Evolutionary conservation across 1,284 basidiomycete genomes (phyloP).

Genomic region (Neolentinus lepideus): DNA sequence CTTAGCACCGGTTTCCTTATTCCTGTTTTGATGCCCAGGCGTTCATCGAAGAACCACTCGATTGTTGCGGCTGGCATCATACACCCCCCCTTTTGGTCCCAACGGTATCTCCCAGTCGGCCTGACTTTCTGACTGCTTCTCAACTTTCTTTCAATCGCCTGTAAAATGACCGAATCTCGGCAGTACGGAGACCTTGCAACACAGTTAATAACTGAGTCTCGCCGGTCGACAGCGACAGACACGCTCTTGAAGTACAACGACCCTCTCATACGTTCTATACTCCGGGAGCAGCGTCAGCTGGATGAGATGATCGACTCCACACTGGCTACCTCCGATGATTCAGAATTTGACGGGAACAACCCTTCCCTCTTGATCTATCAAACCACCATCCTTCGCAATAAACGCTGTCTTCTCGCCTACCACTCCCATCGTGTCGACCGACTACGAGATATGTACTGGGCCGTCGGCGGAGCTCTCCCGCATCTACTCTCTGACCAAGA

Average conservation of each 20-base stretch:
- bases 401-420: constrained; percentile 90
- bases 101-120: too few relatives aligned
- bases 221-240: constrained; percentile 76
- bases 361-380: constrained; percentile 74
- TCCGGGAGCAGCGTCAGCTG: constrained; percentile 89
- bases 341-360: constrained; percentile 43
- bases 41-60: too few relatives aligned
- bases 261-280: constrained; percentile 75
- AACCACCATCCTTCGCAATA: constrained; percentile 84
- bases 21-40: too few relatives aligned
- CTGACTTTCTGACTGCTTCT: too few relatives aligned
- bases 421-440: constrained; percentile 79
- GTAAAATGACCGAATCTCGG: constrained; percentile 19
- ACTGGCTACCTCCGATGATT: constrained; percentile 28
- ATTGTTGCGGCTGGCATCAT: too few relatives aligned
- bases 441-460: constrained; percentile 85
- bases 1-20: too few relatives aligned
- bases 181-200: constrained; percentile 83
- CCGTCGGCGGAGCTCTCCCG: constrained; percentile 85
- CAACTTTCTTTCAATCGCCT: too few relatives aligned
- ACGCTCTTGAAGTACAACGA: constrained; percentile 92
- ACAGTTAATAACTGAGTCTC: constrained; percentile 82
- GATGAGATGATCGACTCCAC: constrained; percentile 52
- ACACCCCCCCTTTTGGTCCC: too few relatives aligned
- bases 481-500: constrained; percentile 74